Evolutionary conservation across 352 stramenopile species (phyloP).

Genomic region (Phytophthora agathidicida): DNA sequence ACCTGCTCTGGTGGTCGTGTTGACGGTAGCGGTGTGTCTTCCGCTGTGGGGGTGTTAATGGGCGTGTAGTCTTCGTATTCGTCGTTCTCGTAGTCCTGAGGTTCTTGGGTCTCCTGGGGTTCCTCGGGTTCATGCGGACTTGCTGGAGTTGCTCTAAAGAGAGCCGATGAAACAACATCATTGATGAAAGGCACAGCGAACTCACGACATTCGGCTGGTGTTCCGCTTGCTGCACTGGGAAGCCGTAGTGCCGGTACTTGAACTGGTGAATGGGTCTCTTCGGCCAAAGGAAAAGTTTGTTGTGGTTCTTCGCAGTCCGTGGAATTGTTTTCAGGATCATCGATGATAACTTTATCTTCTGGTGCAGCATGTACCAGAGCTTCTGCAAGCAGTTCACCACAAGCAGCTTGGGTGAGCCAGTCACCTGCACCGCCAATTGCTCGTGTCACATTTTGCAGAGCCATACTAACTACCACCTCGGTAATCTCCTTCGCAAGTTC

Average conservation of each 20-base stretch:
- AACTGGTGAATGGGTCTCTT: background rate
- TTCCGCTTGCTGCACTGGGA: background rate
- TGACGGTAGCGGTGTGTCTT: background rate
- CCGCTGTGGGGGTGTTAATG: slow-evolving; percentile 17
- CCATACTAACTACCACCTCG: slow-evolving; percentile 5
- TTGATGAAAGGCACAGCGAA: slow-evolving; percentile 15
- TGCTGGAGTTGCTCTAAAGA: background rate
- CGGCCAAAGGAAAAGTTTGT: background rate
- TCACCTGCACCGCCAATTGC: slow-evolving; percentile 9
- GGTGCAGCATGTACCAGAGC: background rate
- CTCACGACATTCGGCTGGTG: background rate
- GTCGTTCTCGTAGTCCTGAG: slow-evolving; percentile 19
- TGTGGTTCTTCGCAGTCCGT: background rate
- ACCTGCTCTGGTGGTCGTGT: slow-evolving; percentile 1
- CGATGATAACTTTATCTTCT: background rate
- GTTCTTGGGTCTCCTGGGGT: slow-evolving; percentile 12
- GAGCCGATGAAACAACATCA: slow-evolving; percentile 14
- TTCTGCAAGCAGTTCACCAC: slow-evolving; percentile 7
- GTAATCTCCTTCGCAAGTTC: slow-evolving; percentile 17
- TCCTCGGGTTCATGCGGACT: too few relatives aligned
- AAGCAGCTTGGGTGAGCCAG: slow-evolving; percentile 5
- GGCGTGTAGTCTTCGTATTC: slow-evolving; percentile 22
- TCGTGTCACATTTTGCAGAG: slow-evolving; percentile 14
- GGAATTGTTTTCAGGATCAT: slow-evolving; percentile 3
- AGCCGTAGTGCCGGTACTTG: slow-evolving; percentile 7